Evolutionary conservation across 2,329 filamentous ascomycete species (phyloP).

Genomic region (Alternaria triticina): DNA sequence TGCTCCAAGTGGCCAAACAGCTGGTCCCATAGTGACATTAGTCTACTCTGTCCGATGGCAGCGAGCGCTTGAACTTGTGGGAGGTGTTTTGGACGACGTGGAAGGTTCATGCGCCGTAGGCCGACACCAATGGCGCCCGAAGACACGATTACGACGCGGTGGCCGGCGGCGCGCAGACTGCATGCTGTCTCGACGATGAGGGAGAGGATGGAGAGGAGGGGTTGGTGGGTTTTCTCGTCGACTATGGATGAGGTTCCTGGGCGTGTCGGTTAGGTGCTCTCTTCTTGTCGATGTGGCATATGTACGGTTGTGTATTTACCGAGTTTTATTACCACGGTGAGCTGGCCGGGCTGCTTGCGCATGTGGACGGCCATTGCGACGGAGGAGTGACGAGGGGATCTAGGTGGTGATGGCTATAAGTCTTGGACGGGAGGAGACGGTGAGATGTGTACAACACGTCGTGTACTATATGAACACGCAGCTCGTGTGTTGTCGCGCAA

Average conservation of each 20-base stretch:
- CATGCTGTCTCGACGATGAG: constrained; percentile 94
- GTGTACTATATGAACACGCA: background rate
- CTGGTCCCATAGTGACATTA: constrained; percentile 95
- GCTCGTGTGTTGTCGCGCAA: constrained; percentile 3
- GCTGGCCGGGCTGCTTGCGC: constrained; percentile 61
- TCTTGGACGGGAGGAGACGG: background rate
- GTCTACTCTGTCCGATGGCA: constrained; percentile 91
- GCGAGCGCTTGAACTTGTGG: constrained; percentile 91
- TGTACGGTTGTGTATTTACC: constrained; percentile 60
- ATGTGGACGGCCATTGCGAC: constrained; percentile 42
- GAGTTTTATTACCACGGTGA: constrained; percentile 86
- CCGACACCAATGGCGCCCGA: constrained; percentile 97
- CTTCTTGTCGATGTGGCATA: constrained; percentile 18
- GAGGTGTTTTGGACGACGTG: constrained; percentile 86
- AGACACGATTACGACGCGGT: constrained; percentile 93
- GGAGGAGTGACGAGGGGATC: background rate
- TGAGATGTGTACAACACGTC: background rate
- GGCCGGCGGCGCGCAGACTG: constrained; percentile 85
- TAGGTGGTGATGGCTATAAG: background rate
- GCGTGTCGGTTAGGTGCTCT: constrained; percentile 39
- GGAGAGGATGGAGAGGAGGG: constrained; percentile 86
- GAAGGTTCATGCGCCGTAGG: constrained; percentile 85
- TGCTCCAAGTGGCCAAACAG: constrained; percentile 87
- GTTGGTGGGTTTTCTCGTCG: constrained; percentile 93
- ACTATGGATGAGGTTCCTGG: constrained; percentile 98